Evolutionary conservation across 495 filamentous ascomycete species (phyloP).

Genomic region (Xanthoparmelia taractica): DNA sequence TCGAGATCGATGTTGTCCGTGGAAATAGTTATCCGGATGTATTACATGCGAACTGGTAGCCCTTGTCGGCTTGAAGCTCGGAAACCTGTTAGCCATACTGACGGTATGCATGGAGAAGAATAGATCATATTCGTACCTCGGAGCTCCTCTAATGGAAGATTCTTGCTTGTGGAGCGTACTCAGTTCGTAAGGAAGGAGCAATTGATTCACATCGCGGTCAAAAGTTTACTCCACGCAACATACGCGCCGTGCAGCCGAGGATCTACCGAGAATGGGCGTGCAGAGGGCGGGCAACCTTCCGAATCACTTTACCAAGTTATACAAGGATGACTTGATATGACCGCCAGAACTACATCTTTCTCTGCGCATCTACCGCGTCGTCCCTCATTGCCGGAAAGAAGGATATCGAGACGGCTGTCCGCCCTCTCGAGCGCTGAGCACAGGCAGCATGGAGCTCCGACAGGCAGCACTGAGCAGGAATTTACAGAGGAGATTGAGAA

Average conservation of each 20-base stretch:
- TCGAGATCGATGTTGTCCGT: neutral
- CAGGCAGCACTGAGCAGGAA: conserved; percentile 42
- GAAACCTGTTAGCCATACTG: neutral
- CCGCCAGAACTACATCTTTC: conserved; percentile 52
- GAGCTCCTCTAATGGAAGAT: neutral
- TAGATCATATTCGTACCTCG: neutral
- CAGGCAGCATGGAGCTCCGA: conserved; percentile 44
- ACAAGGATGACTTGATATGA: conserved; percentile 48
- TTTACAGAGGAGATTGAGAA: conserved; percentile 93
- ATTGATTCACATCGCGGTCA: neutral
- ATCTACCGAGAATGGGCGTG: neutral
- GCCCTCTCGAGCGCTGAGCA: conserved; percentile 58
- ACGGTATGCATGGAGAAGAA: neutral
- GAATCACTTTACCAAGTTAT: neutral
- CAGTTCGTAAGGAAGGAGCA: neutral
- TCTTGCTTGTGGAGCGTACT: neutral
- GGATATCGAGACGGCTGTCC: conserved; percentile 62
- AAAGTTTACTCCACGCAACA: neutral
- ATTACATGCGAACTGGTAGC: neutral
- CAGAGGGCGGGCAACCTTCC: neutral
- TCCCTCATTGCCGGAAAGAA: conserved; percentile 49
- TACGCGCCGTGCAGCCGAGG: conserved; percentile 2
- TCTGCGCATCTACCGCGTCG: conserved; percentile 43
- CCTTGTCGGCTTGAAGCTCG: neutral
- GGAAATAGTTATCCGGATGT: neutral